These are phyloP conservation scores for Borealophlyctis nickersoniae DNA, from an alignment of 192 early-diverging fungal species.

Conservation along the genomic window DNA sequence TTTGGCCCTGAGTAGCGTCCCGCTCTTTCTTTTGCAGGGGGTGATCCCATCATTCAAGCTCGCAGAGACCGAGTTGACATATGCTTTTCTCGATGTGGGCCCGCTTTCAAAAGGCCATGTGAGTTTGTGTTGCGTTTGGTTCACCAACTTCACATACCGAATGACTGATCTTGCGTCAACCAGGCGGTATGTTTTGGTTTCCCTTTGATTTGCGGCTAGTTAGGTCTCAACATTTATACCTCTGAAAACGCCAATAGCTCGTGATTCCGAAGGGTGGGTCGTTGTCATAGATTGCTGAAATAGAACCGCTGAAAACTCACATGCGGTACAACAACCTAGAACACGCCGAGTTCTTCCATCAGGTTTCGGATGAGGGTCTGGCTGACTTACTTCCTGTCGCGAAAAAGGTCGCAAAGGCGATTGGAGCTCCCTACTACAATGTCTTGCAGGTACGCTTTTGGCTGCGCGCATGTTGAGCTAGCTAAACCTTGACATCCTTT, in stretches of 20 bases:
- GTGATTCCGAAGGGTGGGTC: conserved; percentile 70
- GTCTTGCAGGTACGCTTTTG: conserved; percentile 69
- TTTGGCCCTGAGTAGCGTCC: not conserved
- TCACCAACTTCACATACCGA: too few relatives aligned
- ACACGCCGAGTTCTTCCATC: conserved; percentile 86
- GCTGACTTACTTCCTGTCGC: conserved; percentile 81
- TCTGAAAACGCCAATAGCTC: conserved; percentile 48
- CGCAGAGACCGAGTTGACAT: conserved; percentile 74
- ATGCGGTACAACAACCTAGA: too few relatives aligned
- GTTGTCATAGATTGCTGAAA: too few relatives aligned
- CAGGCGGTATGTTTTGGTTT: too few relatives aligned
- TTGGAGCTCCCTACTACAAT: conserved; percentile 80
- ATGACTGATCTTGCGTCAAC: too few relatives aligned
- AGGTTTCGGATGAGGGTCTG: conserved; percentile 81
- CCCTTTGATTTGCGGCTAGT: too few relatives aligned
- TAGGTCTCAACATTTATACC: conserved; percentile 1
- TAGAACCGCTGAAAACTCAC: too few relatives aligned
- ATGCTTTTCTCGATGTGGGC: conserved; percentile 78
- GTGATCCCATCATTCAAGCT: conserved; percentile 82
- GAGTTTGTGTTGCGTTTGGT: conserved; percentile 39
- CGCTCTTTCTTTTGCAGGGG: conserved; percentile 41
- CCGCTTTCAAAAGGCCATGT: conserved; percentile 75
- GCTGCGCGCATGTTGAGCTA: conserved; percentile 2
- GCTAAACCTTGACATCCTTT: not conserved
- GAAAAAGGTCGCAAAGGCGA: conserved; percentile 81